Evolutionary conservation across 1,284 basidiomycete species (phyloP), one percentile per base, ranked within the genome.

Genomic region (Rhodotorula sp.): DNA sequence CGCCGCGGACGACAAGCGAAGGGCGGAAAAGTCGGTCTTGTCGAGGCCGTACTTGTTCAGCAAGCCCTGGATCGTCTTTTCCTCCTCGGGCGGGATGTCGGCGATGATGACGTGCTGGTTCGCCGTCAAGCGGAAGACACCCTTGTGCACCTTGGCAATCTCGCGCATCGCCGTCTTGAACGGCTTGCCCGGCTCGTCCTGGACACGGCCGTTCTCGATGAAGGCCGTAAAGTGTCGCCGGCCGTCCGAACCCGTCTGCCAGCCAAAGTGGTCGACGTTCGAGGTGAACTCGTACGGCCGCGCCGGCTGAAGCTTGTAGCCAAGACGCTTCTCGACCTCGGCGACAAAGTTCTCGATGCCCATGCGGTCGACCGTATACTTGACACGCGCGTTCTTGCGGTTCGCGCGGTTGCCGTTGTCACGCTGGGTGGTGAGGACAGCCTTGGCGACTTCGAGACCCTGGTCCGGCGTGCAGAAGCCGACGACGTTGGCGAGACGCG

Each of bases 151-250:
- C 83, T 91, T 90, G 70, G 94, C 95, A 73, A 99, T 91, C 83
- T 97, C 94, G 66, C 88, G 86, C 66, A 99, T 84, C 67, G 92
- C 95, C 10, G 90, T 90, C 85, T 98, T 97, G 89, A 94, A 98
- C 74, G 93, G 88, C 60, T 78, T 77, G 59, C 88, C 91, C 7
- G 93, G 88, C 81, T 93, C 93, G 81, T 99, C 93, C 82, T 95
- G 90, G 52, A 99, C 88, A 67, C 95, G 90, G 18, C 97, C 97
- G 80, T 99, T 99, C 84, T 99, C 95, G 81, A 99, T 91, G 83
- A 95, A 99, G 81, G 92, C 85, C 64, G 90, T 95, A 83, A 93
- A 95, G 81, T 97, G 93, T 21, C 69, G 73, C 81, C 93, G 90
- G 77, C 94, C 94, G 79, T 97, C 89, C 79, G 90, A 85, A 71